Base-by-base conservation (phyloP, 2,329 filamentous ascomycete species). In the Atkinsonella hypoxylon region DNA sequence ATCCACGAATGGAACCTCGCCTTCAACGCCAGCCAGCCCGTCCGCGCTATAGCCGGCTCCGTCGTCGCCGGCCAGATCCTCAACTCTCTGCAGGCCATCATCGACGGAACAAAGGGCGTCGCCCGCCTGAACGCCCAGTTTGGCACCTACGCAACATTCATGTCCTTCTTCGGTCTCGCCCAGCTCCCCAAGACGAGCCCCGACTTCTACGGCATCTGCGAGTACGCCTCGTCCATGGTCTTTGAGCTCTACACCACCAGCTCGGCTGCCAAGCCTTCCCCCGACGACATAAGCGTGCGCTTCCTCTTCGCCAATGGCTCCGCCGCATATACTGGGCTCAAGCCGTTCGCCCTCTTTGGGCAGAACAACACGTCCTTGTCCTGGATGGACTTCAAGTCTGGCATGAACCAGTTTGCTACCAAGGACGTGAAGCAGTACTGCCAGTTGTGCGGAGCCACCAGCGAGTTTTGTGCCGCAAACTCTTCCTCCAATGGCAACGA, bases 1-100 rank as follows among this genome's bases (percentile, higher is more conserved):
- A 70, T 73, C 52, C 87, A 93, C 66, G 86, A 96, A 66, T 95
- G 79, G 73, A 84, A 83, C 61, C 80, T 93, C 13, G 87, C 87
- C 49, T 94, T 85, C 78, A 91, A 94, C 70, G 68, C 71, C 56
- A 85, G 81, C 68, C 87, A 90, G 60, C 70, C 76, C 43, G 72
- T 77, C 57, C 76, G 79, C 49, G 75, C 79, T 57, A 73, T 83
- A 56, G 71, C 75, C 2, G 80, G 78, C 54, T 67, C 74, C 51
- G 76, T 79, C 22, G 70, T 83, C 3, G 78, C 76, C 2, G 76
- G 71, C 42, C 72, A 81, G 62, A 66, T 82, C 54, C 56, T 81
- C 43, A 64, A 70, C 53, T 68, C 74, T 51, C 72, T 83, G 48
- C 75, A 77, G 63, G 60, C 63, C 42, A 74, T 79, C n/a, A 66